Conservation (phyloP, 768 basidiomycete genomes). For the Brasilioporus rufonigricans region DNA sequence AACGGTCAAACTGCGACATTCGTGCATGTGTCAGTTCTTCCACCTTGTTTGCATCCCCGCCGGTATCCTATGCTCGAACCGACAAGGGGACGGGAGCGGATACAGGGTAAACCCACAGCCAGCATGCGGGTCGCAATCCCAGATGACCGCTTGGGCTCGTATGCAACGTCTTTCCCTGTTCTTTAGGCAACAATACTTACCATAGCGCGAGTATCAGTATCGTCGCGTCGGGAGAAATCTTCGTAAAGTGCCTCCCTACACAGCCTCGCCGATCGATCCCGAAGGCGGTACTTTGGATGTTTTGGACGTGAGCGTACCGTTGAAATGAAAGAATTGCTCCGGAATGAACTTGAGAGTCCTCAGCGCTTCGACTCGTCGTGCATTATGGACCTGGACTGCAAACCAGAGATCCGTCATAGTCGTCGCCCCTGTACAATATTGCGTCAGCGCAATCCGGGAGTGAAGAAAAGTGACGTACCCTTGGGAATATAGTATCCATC, state of each 20-base stretch:
- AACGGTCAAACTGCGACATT: no score
- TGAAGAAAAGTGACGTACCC: neutral
- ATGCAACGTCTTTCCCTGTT: slow-evolving; percentile 7
- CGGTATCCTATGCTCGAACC: slow-evolving; percentile 12
- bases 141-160: slow-evolving; percentile 10
- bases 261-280: slow-evolving; percentile 24
- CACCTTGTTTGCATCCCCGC: slow-evolving; percentile 1
- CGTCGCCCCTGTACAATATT: slow-evolving; percentile 14
- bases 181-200: slow-evolving; percentile 11
- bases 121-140: slow-evolving; percentile 15
- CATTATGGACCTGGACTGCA: slow-evolving; percentile 12
- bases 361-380: slow-evolving; percentile 32
- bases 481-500: slow-evolving; percentile 14
- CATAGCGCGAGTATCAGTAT: slow-evolving; percentile 10
- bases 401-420: slow-evolving; percentile 32
- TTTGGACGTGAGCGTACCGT: slow-evolving; percentile 16
- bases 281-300: slow-evolving; percentile 13
- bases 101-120: neutral
- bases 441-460: neutral
- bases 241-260: slow-evolving; percentile 18
- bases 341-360: slow-evolving; percentile 37
- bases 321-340: slow-evolving; percentile 30
- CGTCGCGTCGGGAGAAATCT: slow-evolving; percentile 13
- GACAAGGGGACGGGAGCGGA: slow-evolving; percentile 15
- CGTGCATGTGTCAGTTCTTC: slow-evolving; percentile 6